A percentile compares a stretch with the other conserved stretches of the same genome.
These are phyloP conservation scores for Dactylorhiza incarnata DNA, from an alignment of 106 monocot genomes.

Conservation along the genomic window DNA sequence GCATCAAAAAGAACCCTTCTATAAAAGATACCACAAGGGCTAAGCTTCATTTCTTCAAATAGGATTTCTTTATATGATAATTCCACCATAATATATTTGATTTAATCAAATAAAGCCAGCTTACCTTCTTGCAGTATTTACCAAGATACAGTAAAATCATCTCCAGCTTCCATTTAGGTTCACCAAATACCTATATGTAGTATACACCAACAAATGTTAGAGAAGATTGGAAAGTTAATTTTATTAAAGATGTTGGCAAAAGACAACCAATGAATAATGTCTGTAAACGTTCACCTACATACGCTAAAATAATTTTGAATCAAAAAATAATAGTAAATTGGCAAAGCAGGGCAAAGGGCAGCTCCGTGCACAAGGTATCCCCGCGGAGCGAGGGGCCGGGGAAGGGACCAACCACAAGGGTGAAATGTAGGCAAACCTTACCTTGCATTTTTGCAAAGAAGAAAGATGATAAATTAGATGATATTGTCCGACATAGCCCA, in stretches of 20 bases:
- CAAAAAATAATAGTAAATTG: not conserved
- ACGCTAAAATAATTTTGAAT: not conserved
- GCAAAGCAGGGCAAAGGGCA: too few relatives aligned
- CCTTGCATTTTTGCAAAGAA: not conserved
- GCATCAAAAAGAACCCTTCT: too few relatives aligned
- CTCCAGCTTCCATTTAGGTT: conserved; percentile 8
- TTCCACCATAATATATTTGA: not conserved
- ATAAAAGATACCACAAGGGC: too few relatives aligned
- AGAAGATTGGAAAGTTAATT: not conserved
- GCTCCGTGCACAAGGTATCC: too few relatives aligned
- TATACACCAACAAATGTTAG: not conserved
- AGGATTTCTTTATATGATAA: not conserved
- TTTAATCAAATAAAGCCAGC: not conserved
- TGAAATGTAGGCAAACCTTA: too few relatives aligned
- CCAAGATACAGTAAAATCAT: conserved; percentile 6
- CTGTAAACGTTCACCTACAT: not conserved
- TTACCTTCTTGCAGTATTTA: conserved; percentile 5
- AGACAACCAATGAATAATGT: not conserved
- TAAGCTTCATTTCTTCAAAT: not conserved
- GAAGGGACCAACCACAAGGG: too few relatives aligned
- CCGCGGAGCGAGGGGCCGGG: too few relatives aligned
- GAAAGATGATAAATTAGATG: not conserved
- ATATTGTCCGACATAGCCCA: too few relatives aligned
- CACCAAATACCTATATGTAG: conserved; percentile 5
- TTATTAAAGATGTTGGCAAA: not conserved